These are phyloP conservation scores for Tilletia horrida DNA, from an alignment of 1,284 basidiomycete species.

Conservation along the genomic window DNA sequence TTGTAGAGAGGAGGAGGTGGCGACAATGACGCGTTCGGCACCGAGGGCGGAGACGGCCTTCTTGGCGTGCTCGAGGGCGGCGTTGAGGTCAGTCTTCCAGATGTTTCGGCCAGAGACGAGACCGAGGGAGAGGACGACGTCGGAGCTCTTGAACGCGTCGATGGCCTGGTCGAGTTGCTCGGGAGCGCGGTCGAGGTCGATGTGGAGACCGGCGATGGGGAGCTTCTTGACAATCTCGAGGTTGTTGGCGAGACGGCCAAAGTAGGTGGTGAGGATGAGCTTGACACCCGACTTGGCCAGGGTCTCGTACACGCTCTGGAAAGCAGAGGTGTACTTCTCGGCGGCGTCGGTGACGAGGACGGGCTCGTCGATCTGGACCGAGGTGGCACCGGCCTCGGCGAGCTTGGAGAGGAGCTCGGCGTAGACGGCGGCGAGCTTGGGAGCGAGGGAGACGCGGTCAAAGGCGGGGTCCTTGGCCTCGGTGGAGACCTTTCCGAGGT, in stretches of 20 bases:
- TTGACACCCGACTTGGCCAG: slow-evolving; percentile 80
- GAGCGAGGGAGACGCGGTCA: slow-evolving; percentile 83
- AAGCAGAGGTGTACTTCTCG: slow-evolving; percentile 75
- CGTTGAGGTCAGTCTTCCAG: slow-evolving; percentile 95
- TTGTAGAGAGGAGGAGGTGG: slow-evolving; percentile 94
- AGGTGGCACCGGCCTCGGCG: slow-evolving; percentile 85
- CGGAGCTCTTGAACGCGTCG: slow-evolving; percentile 63
- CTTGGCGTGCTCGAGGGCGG: slow-evolving; percentile 77
- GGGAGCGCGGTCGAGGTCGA: slow-evolving; percentile 87
- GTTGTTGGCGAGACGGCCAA: slow-evolving; percentile 91
- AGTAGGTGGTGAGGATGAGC: slow-evolving; percentile 88
- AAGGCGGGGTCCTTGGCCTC: slow-evolving; percentile 75
- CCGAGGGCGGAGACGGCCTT: slow-evolving; percentile 62
- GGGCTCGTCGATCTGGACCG: slow-evolving; percentile 97
- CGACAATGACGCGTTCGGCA: slow-evolving; percentile 74
- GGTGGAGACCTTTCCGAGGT: slow-evolving; percentile 86
- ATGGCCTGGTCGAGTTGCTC: slow-evolving; percentile 81
- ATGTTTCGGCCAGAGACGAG: slow-evolving; percentile 98
- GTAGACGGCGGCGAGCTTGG: slow-evolving; percentile 88
- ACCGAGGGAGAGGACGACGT: slow-evolving; percentile 84
- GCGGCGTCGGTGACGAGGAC: slow-evolving; percentile 89
- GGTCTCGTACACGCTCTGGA: slow-evolving; percentile 74
- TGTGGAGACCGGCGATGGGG: slow-evolving; percentile 88
- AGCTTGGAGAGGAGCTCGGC: slow-evolving; percentile 84
- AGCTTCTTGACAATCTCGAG: slow-evolving; percentile 85